phyloP scores from a whole-genome alignment of 352 stramenopile species.

The Globisporangium perplexum region DNA sequence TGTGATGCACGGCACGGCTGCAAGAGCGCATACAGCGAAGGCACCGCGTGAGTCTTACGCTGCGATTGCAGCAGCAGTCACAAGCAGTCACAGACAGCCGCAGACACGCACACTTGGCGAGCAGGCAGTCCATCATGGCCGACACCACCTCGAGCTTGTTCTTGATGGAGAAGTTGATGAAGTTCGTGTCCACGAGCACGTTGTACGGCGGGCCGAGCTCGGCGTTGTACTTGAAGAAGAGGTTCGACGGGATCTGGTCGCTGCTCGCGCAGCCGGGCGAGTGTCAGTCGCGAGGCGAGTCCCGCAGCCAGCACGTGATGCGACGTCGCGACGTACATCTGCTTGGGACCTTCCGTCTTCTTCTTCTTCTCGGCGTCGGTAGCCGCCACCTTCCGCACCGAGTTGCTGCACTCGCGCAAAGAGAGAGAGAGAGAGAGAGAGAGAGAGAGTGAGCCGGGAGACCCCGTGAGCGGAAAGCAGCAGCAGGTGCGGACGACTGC shows the following conservation, averaged over 20 bases:
- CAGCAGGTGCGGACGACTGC: not conserved
- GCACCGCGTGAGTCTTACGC: not conserved
- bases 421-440: too few species aligned
- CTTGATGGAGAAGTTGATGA: slow-evolving; percentile 99
- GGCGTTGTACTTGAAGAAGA: slow-evolving; percentile 99
- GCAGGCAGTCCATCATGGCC: slow-evolving; percentile 99
- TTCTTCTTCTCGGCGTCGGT: slow-evolving; percentile 86
- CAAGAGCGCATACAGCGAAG: not conserved
- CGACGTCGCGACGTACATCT: slow-evolving; percentile 68
- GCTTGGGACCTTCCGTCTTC: slow-evolving; percentile 88
- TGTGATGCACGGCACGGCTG: slow-evolving; percentile 94
- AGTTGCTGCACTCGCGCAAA: slow-evolving; percentile 40
- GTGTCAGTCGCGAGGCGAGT: not conserved
- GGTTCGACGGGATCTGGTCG: slow-evolving; percentile 94
- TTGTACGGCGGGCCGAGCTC: slow-evolving; percentile 98
- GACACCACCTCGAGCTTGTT: slow-evolving; percentile 99
- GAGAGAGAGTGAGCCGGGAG: too few species aligned
- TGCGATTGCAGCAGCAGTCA: not conserved
- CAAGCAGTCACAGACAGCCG: not conserved
- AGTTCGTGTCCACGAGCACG: slow-evolving; percentile 99
- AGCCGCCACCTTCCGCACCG: slow-evolving; percentile 64
- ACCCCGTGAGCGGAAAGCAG: not conserved
- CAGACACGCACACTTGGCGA: slow-evolving; percentile 94
- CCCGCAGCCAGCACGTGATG: not conserved
- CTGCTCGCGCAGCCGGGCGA: slow-evolving; percentile 15